Conservation (phyloP, 441 rosid genomes). For the Theobroma grandiflorum region DNA sequence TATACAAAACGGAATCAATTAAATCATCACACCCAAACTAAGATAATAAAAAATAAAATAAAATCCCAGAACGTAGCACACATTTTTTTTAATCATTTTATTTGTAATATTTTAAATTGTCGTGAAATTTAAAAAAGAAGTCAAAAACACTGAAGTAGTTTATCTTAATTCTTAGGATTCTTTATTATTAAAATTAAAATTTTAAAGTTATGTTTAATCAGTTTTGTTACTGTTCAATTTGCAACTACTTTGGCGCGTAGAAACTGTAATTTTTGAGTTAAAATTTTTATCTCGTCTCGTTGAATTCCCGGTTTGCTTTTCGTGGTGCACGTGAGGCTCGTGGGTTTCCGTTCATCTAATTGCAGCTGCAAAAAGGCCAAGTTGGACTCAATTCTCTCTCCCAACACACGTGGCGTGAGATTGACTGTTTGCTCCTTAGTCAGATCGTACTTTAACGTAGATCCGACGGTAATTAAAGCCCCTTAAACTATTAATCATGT, state of each 20-base stretch:
- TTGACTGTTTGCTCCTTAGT: neutral
- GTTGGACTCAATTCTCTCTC: slow-evolving; percentile 9
- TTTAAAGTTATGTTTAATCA: neutral
- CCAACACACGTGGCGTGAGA: slow-evolving; percentile 9
- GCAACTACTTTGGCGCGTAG: neutral
- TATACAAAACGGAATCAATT: neutral
- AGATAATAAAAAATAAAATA: too few relatives aligned
- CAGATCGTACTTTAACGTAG: slow-evolving; percentile 19
- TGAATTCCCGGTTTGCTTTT: slow-evolving; percentile 17
- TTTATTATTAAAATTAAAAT: neutral
- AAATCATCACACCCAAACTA: neutral
- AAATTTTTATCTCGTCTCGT: neutral
- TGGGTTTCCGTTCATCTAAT: slow-evolving; percentile 10
- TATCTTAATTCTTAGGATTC: neutral
- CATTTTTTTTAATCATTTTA: too few relatives aligned
- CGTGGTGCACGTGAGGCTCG: slow-evolving; percentile 37
- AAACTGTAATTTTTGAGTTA: too few relatives aligned
- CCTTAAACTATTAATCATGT: neutral
- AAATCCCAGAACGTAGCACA: too few relatives aligned
- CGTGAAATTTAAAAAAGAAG: neutral
- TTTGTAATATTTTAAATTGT: neutral
- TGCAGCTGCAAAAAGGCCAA: neutral
- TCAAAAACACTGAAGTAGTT: neutral
- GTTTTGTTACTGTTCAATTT: neutral
- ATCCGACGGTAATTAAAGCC: slow-evolving; percentile 22